These are phyloP conservation scores for Chamaecyparis obtusa DNA, from an alignment of 75 land plant genomes.

Conservation along the genomic window DNA sequence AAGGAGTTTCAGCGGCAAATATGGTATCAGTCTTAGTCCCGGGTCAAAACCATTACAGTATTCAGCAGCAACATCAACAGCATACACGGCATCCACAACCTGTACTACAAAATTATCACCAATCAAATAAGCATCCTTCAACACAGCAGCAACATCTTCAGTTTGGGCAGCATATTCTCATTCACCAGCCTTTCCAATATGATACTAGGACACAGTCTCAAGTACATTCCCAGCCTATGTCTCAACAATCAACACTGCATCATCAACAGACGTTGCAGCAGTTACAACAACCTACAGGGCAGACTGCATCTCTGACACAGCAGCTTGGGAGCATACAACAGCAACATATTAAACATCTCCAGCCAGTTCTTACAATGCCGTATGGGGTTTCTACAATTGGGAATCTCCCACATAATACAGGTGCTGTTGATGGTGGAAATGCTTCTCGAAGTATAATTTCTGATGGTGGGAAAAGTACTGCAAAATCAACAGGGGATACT, in stretches of 20 bases:
- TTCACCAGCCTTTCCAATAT: background rate
- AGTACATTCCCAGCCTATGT: background rate
- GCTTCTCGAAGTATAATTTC: background rate
- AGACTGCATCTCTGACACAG: background rate
- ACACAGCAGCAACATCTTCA: background rate
- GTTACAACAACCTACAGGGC: background rate
- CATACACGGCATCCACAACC: background rate
- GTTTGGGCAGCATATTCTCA: background rate
- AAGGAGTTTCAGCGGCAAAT: constrained; percentile 1
- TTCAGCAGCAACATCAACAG: background rate
- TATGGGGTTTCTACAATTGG: background rate
- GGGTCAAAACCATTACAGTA: background rate
- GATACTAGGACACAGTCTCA: background rate
- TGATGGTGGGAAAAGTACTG: background rate
- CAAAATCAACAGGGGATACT: constrained; percentile 3
- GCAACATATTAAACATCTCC: background rate
- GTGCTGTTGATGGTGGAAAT: background rate
- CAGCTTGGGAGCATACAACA: background rate
- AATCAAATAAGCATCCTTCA: background rate
- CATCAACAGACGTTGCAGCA: background rate
- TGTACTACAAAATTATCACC: constrained; percentile 4
- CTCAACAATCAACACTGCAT: background rate
- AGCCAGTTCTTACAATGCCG: background rate
- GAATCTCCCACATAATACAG: background rate
- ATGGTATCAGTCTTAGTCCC: background rate